Base-by-base conservation (phyloP, 164 flowering plant species). In the Platanus orientalis region DNA sequence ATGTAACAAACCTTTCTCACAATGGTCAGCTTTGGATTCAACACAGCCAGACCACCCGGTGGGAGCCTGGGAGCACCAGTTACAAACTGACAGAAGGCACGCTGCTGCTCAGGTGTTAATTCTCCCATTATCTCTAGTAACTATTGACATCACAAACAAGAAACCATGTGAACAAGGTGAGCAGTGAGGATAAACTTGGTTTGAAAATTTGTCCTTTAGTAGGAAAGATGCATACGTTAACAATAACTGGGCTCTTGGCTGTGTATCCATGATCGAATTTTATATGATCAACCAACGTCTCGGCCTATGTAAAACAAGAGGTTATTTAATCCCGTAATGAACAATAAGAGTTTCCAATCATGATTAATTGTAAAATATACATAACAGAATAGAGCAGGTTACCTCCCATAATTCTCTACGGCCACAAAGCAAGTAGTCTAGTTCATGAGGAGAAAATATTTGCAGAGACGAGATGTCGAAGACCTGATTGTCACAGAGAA, bases 21-120 rank as follows among this genome's bases (percentile, higher is more conserved):
- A 45, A 95, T 90, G 6, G 99, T 95, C 71, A 95, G 73, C 82
- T 92, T 92, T 20, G 99, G 99, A 66, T 90, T 88, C 27, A 95
- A 76, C 52, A 84, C 96, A 10, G 98, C 96, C 69, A 95, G 68
- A 47, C 99, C 99, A 73, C 99, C 99, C 21, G 96, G 92, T 42
- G 99, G 98, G 69, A 95, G 98, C 64, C 94, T 80, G 26, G 99
- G 99, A 52, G 99, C 97, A 62, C 99, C 99, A 64, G 99, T 95
- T 20, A 95, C 99, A 78, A 95, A 95, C 69, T 92, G 99, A 77
- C 97, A 92, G 80, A 95, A 95, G 29, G 94, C 91, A 24, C 92
- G 85, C 77, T 92, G 97, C 82, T 88, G 91, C 70, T 95, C 97
- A 2, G 92, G 89, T 50, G 86, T 84, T 65, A 95, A 88, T 60